Conservation (phyloP, 2,329 filamentous ascomycete genomes). For the Curvularia verruculosa region DNA sequence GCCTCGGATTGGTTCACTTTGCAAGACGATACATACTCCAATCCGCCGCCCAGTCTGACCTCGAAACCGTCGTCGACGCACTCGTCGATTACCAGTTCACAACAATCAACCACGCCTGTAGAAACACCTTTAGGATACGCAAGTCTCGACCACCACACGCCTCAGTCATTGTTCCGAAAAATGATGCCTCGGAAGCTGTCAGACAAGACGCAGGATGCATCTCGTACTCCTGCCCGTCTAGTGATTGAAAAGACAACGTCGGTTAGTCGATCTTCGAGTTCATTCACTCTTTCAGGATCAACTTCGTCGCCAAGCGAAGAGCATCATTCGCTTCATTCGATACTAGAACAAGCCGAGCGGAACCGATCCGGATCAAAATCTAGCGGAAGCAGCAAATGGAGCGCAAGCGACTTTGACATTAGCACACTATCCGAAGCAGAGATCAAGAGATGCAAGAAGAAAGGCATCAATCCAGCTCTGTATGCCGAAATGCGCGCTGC, state of each 20-base stretch:
- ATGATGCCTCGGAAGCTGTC: constrained; percentile 22
- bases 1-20: constrained; percentile 23
- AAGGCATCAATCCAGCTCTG: constrained; percentile 55
- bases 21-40: constrained; percentile 14
- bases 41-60: constrained; percentile 15
- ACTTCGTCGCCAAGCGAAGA: constrained; percentile 28
- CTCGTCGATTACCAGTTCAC: constrained; percentile 20
- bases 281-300: constrained; percentile 33
- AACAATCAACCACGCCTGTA: constrained; percentile 16
- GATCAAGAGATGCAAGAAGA: constrained; percentile 53
- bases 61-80: constrained; percentile 17
- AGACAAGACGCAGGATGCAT: constrained; percentile 19
- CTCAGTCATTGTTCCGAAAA: constrained; percentile 30
- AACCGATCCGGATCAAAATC: constrained; percentile 25
- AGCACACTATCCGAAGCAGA: constrained; percentile 49
- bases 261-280: constrained; percentile 43
- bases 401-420: constrained; percentile 49
- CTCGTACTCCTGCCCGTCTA: constrained; percentile 23
- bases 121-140: constrained; percentile 18
- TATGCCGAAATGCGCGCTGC: constrained; percentile 57
- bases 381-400: constrained; percentile 44
- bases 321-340: constrained; percentile 19
- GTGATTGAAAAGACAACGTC: constrained; percentile 43
- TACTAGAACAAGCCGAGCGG: constrained; percentile 15
- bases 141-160: constrained; percentile 23